Evolutionary conservation across 108 stramenopile species (phyloP), one percentile per base, ranked within the genome.

Genomic region (Chaetoceros muelleri): DNA sequence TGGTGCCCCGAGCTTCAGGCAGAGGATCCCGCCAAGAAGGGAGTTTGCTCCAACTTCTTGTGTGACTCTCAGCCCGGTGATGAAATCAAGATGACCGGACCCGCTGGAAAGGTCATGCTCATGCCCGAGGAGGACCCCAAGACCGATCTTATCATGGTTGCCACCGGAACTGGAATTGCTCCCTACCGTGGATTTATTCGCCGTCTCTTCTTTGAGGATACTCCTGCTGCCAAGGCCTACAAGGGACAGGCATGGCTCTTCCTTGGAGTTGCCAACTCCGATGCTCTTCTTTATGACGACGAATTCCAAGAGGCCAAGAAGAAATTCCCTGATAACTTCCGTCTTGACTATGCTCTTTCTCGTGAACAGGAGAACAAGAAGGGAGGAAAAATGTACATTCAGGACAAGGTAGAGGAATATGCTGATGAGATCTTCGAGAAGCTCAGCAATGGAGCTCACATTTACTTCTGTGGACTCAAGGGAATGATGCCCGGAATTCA

Each of bases 311-410:
- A 62, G 52, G 87, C 87, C 57, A 79, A 79, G 56, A 69, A 78
- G 66, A 74, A 76, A 53, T 78, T 65, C 81, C 92, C 95, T 24
- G 69, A 91, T 26, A 90, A 94, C 81, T 92, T 97, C 85, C 83
- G 90, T 61, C 71, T 94, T 58, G 94, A 97, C 80, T 94, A 94
- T 56, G 96, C 96, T n/a, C 76, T 97, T 53, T 89, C 86, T 55
- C 93, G 96, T 57, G 96, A 97, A 78, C 85, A 91, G 67, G 76
- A 67, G 45, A 97, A 97, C 84, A 78, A 77, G 67, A 74, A 75
- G 58, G 96, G 96, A 54, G 96, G 94, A 56, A 97, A 97, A 79
- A 95, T 97, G 96, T 97, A 97, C 82, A 91, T 97, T 64, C 96
- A 97, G 77, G 94, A 97, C 88, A 95, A 85, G 82, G 86, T 92